These are phyloP conservation scores for Panicum virgatum DNA, from an alignment of 202 grass and related monocot species.

Conservation along the genomic window DNA sequence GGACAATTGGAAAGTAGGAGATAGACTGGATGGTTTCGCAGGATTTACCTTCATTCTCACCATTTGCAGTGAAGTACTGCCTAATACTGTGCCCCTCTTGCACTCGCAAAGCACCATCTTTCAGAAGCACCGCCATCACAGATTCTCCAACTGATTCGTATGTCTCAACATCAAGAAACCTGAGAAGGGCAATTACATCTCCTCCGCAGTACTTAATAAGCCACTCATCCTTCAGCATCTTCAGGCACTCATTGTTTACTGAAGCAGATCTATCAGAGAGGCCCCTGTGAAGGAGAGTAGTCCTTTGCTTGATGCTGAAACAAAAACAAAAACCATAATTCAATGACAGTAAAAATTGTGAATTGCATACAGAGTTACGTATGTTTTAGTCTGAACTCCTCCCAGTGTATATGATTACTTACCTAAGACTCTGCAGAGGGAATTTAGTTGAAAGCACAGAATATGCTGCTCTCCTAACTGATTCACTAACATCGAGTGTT, in stretches of 20 bases:
- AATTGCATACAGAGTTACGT: conserved; percentile 10
- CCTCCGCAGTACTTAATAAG: conserved; percentile 72
- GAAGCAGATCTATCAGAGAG: conserved; percentile 70
- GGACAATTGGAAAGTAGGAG: not conserved
- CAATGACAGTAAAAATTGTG: conserved; percentile 19
- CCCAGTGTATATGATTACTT: conserved; percentile 24
- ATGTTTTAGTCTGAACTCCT: conserved; percentile 1
- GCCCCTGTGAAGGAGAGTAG: conserved; percentile 80
- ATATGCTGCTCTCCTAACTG: conserved; percentile 73
- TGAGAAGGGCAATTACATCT: conserved; percentile 68
- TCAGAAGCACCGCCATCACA: conserved; percentile 72
- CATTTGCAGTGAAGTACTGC: conserved; percentile 50
- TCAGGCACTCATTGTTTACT: conserved; percentile 73
- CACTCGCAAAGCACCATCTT: conserved; percentile 59
- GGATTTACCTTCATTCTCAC: conserved; percentile 56
- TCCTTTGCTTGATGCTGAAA: conserved; percentile 96
- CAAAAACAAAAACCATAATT: conserved; percentile 29
- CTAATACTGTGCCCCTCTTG: conserved; percentile 76
- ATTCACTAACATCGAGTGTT: conserved; percentile 73
- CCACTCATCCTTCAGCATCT: conserved; percentile 98
- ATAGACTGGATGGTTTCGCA: not conserved
- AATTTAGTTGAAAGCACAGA: conserved; percentile 80
- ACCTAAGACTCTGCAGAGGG: conserved; percentile 91
- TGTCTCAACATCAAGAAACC: conserved; percentile 92
- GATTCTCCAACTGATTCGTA: conserved; percentile 88